phyloP scores from a whole-genome alignment of 176 grass and related monocot species.

The Thinopyrum elongatum region DNA sequence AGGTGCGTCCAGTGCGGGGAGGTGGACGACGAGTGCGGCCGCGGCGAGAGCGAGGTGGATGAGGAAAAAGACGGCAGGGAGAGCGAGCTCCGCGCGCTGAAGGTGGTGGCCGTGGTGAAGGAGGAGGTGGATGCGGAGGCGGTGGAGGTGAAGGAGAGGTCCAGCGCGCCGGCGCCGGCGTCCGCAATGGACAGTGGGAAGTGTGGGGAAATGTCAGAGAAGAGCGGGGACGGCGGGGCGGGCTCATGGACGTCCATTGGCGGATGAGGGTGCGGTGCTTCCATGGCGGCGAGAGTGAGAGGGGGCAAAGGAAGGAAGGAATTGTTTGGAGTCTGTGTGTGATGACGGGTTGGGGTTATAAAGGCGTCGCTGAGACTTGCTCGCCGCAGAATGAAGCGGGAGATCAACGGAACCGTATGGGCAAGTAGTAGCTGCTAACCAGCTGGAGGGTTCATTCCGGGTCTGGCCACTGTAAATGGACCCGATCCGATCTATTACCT shows the following conservation, averaged over 20 bases:
- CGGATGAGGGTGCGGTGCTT: background rate
- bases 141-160: conserved; percentile 79
- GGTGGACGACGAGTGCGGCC: conserved; percentile 59
- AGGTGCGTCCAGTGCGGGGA: conserved; percentile 65
- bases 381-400: background rate
- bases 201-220: conserved; percentile 27
- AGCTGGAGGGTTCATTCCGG: background rate
- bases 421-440: background rate
- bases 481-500: background rate
- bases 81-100: conserved; percentile 78
- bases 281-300: conserved; percentile 23
- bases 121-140: conserved; percentile 57
- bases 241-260: conserved; percentile 38
- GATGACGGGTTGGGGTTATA: conserved; percentile 18
- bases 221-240: conserved; percentile 29
- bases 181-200: conserved; percentile 14
- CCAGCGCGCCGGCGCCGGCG: conserved; percentile 21
- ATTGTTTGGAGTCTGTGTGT: background rate
- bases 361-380: background rate
- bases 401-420: background rate
- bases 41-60: conserved; percentile 55
- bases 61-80: conserved; percentile 79
- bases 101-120: conserved; percentile 68
- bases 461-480: background rate
- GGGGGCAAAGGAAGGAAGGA: background rate